Base-by-base conservation (phyloP, 192 early-diverging fungal genomes). In the Chytriomyces hyalinus region DNA sequence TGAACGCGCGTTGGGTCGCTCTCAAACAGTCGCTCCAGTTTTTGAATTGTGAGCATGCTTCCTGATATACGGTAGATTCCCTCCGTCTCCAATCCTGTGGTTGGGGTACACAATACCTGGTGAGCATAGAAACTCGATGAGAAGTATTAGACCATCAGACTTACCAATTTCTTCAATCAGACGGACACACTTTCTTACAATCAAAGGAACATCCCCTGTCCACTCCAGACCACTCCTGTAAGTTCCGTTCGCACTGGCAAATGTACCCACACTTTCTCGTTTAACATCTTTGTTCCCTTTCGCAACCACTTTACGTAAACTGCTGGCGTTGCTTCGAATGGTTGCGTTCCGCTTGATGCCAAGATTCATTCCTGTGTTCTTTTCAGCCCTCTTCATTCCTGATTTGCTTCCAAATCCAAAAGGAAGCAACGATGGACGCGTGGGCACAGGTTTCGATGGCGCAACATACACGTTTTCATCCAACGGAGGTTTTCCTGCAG, bases 21-120 rank as follows among this genome's bases (percentile, higher is more conserved):
- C 6, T 80, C 77, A 47, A 88, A 87, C 26, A 86, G 59, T 4
- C 75, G 70, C 8, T 78, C 76, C 11, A 88, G 70, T 10, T 78
- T 75, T 13, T 87, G 77, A 7, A 88, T 77, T 5, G 80, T 85
- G 6, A 74, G 43, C 0, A 82, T 77, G 51, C 78, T 87, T 10
- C 87, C 87, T 11, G 86, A 85, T 6, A 88, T 79, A 60, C 87
- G 81, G 69, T 88, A 88, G 5, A 88, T 68, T 9, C 87, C 87
- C 75, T 87, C 87, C 10, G 81, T 81, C 20, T 85, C 82, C 49
- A 88, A 26, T n/a, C 85, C 84, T 82, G n/a, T 10, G 3, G 3
- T 1, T 57, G 53, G 4, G 20, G 15, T 13, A 57, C 53, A 20
- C 13, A 57, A 20, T 13, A 57, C 20, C n/a, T 26, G 6, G n/a